phyloP scores from a whole-genome alignment of 2,329 filamentous ascomycete genomes.

The Hypoxylon sp. region DNA sequence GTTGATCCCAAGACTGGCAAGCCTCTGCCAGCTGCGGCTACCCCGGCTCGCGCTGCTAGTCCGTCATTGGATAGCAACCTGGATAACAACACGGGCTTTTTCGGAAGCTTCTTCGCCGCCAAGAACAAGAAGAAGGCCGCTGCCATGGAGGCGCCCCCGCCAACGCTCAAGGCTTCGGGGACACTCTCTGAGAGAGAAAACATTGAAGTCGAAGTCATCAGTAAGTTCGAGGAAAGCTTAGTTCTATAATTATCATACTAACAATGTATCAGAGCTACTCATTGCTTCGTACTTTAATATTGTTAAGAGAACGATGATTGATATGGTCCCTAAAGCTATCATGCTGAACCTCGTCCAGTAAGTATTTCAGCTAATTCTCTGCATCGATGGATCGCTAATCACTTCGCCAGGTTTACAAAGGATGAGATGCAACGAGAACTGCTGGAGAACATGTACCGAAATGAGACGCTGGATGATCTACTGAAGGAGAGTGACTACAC shows the following conservation, averaged over 20 bases:
- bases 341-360: constrained; percentile 98
- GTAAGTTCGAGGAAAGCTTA: constrained; percentile 65
- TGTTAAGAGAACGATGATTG: constrained; percentile 97
- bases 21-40: constrained; percentile 76
- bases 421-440: constrained; percentile 99
- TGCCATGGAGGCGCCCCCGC: constrained; percentile 96
- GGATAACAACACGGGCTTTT: constrained; percentile 82
- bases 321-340: constrained; percentile 99
- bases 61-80: constrained; percentile 71
- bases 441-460: constrained; percentile 96
- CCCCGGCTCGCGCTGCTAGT: constrained; percentile 79
- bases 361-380: constrained; percentile 55
- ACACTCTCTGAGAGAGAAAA: constrained; percentile 93
- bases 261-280: constrained; percentile 76
- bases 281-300: constrained; percentile 99
- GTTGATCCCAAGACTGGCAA: constrained; percentile 99
- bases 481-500: constrained; percentile 99
- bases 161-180: constrained; percentile 92
- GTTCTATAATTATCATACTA: constrained; percentile 9
- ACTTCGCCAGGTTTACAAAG: constrained; percentile 79
- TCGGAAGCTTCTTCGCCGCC: constrained; percentile 97
- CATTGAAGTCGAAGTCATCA: constrained; percentile 98
- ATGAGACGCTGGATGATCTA: constrained; percentile 88
- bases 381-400: constrained; percentile 38
- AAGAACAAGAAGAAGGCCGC: constrained; percentile 99